These are phyloP conservation scores for Colletotrichum sp. DNA, from an alignment of 2,329 filamentous ascomycete species.

Conservation along the genomic window DNA sequence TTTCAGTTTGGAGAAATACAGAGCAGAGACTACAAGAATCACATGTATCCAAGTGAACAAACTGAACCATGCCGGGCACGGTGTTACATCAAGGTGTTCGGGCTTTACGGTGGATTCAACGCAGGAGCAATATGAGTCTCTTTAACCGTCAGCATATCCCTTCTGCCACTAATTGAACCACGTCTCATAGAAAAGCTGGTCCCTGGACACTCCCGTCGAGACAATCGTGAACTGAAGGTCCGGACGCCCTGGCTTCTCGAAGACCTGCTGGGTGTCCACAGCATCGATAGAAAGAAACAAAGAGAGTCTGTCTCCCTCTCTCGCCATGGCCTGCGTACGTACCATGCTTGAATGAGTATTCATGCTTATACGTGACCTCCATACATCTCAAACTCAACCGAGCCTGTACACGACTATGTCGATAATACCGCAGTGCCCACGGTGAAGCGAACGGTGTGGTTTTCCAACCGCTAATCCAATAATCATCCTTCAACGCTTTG, in stretches of 20 bases:
- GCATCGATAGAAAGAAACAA: not conserved
- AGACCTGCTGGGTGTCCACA: not conserved
- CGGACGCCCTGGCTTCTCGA: not conserved
- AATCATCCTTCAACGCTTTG: not conserved
- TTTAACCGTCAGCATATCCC: not conserved
- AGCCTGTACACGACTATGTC: not conserved
- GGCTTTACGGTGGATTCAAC: not conserved
- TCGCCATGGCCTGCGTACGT: too few relatives aligned
- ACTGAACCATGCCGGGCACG: not conserved
- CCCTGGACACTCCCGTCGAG: not conserved
- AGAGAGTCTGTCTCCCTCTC: not conserved
- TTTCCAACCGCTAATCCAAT: not conserved
- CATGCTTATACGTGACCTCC: too few relatives aligned
- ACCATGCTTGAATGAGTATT: too few relatives aligned
- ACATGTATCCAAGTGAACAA: not conserved
- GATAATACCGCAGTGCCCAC: not conserved
- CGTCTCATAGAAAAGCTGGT: not conserved
- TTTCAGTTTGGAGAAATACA: not conserved
- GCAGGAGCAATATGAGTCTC: not conserved
- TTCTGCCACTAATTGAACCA: not conserved
- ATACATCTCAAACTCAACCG: not conserved
- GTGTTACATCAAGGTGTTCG: not conserved
- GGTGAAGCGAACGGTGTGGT: not conserved
- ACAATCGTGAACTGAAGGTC: not conserved
- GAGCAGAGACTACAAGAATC: not conserved